Evolutionary conservation across 1,284 basidiomycete genomes (phyloP).

Genomic region (Athelia sp.): DNA sequence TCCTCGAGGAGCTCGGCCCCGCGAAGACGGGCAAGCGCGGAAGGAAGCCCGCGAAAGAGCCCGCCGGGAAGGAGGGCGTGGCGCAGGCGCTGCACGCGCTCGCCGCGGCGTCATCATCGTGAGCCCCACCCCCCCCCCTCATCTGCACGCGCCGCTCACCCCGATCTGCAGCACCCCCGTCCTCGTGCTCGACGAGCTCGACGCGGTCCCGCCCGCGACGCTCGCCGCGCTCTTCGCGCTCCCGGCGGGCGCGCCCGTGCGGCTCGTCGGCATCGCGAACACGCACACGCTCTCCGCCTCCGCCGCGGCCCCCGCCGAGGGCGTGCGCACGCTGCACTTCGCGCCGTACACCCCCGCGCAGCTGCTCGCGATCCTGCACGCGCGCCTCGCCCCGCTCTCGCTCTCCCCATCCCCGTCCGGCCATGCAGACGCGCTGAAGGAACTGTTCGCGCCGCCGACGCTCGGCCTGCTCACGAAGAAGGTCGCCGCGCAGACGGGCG

Average conservation of each 20-base stretch:
- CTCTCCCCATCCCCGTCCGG: too few species aligned
- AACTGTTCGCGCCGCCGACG: constrained; percentile 57
- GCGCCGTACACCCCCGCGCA: constrained; percentile 67
- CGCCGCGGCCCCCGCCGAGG: too few species aligned
- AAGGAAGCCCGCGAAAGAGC: constrained; percentile 32
- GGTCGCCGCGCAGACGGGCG: constrained; percentile 71
- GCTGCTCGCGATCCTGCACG: constrained; percentile 58
- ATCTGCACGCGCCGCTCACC: too few species aligned
- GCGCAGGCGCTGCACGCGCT: neutral
- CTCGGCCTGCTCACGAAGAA: constrained; percentile 71
- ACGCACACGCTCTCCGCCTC: constrained; percentile 73
- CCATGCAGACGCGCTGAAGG: constrained; percentile 34
- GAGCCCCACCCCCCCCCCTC: too few species aligned
- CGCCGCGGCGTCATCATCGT: neutral
- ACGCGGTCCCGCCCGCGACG: constrained; percentile 52
- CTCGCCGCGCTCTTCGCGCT: constrained; percentile 62
- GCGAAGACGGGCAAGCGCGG: constrained; percentile 28
- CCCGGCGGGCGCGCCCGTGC: constrained; percentile 44
- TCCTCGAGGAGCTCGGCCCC: constrained; percentile 50
- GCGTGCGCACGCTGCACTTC: constrained; percentile 66
- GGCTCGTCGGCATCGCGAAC: constrained; percentile 77
- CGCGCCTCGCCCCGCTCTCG: constrained; percentile 50
- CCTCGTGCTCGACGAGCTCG: constrained; percentile 74
- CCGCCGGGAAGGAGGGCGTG: constrained; percentile 5
- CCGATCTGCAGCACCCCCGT: constrained; percentile 51